Conservation (phyloP, 129 eudicot species). For the Daucus carota region DNA sequence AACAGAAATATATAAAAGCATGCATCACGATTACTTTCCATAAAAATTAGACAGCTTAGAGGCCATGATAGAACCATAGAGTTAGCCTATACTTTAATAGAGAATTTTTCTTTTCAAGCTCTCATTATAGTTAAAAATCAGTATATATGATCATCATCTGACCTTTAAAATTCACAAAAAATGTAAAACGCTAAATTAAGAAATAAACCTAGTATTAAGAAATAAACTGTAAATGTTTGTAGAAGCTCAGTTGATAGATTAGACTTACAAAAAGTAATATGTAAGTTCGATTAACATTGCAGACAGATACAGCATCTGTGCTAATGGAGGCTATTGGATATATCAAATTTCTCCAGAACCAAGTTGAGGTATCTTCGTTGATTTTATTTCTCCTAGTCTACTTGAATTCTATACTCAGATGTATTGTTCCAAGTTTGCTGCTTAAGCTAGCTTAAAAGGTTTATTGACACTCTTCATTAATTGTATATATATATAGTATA, state of each 20-base stretch:
- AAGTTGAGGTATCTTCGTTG: conserved; percentile 52
- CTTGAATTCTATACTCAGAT: not conserved
- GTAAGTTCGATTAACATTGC: conserved; percentile 25
- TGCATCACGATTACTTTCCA: not conserved
- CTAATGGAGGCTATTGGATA: conserved; percentile 95
- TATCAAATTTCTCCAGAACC: conserved; percentile 89
- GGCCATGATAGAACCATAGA: not conserved
- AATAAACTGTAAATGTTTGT: not conserved
- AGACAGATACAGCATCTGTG: conserved; percentile 98
- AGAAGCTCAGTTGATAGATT: not conserved
- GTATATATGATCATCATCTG: too few relatives aligned
- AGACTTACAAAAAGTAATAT: not conserved
- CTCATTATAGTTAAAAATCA: too few relatives aligned
- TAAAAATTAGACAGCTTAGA: not conserved
- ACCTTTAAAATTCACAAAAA: too few relatives aligned
- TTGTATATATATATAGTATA: too few relatives aligned
- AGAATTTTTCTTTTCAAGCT: too few relatives aligned
- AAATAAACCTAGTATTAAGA: not conserved
- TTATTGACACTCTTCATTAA: too few relatives aligned
- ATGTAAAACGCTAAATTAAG: too few relatives aligned
- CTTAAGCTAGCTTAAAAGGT: not conserved
- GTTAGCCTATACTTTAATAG: too few relatives aligned
- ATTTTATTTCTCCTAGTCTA: conserved; percentile 23
- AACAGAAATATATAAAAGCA: not conserved
- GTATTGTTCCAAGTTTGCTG: not conserved